These are phyloP conservation scores for Cymbopogon flexuosus DNA, from an alignment of 202 grass and related monocot genomes.

Conservation along the genomic window DNA sequence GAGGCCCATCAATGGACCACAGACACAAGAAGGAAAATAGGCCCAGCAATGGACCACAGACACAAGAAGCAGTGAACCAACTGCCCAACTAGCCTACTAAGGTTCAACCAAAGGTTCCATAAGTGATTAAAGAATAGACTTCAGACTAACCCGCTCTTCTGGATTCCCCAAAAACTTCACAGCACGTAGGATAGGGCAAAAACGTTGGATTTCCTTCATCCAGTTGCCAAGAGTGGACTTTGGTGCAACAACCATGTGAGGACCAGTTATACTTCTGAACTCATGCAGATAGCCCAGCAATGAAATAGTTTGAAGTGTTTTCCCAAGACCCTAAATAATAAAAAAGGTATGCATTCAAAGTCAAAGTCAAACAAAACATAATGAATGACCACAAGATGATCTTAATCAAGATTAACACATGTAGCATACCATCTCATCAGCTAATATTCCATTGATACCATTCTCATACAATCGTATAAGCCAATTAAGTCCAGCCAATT, in stretches of 20 bases:
- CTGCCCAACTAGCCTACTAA: neutral
- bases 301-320: slow-evolving; percentile 98
- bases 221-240: slow-evolving; percentile 96
- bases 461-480: slow-evolving; percentile 96
- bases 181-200: slow-evolving; percentile 74
- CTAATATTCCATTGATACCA: slow-evolving; percentile 95
- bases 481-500: slow-evolving; percentile 96
- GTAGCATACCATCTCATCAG: slow-evolving; percentile 93
- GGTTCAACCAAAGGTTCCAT: neutral
- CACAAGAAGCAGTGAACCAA: neutral
- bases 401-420: neutral
- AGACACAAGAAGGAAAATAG: too few relatives aligned
- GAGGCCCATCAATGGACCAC: neutral
- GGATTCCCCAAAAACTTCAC: slow-evolving; percentile 88
- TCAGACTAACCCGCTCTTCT: slow-evolving; percentile 74
- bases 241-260: slow-evolving; percentile 91
- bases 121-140: neutral
- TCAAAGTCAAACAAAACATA: neutral
- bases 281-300: slow-evolving; percentile 87
- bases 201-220: slow-evolving; percentile 87
- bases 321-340: slow-evolving; percentile 81
- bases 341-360: neutral
- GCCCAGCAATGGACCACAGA: too few relatives aligned
- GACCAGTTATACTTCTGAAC: slow-evolving; percentile 89
- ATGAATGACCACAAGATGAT: neutral